Evolutionary conservation across 2,329 filamentous ascomycete species (phyloP).

Genomic region (Neofusicoccum ribis): DNA sequence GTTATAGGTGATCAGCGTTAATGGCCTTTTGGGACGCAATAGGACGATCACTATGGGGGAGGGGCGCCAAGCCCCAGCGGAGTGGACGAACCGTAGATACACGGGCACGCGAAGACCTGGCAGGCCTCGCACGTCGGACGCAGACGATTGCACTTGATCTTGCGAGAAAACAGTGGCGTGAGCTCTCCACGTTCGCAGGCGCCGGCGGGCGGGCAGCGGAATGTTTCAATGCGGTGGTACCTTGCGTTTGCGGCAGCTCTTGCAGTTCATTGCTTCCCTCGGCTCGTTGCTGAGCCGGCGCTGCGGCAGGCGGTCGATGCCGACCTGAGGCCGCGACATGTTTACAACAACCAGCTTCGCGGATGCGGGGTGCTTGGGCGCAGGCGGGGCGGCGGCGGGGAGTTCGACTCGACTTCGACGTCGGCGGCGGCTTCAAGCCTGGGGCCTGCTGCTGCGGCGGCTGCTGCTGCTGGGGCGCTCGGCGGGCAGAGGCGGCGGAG

Average conservation of each 20-base stretch:
- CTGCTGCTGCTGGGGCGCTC: conserved; percentile 7
- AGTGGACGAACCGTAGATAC: conserved; percentile 71
- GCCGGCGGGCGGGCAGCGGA: conserved; percentile 18
- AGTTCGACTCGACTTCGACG: not conserved
- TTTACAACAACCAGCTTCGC: not conserved
- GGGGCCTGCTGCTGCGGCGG: not conserved
- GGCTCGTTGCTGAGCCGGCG: conserved; percentile 73
- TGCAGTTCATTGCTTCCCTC: conserved; percentile 92
- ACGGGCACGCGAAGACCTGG: conserved; percentile 84
- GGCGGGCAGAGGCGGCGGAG: not conserved
- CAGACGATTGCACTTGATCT: conserved; percentile 92
- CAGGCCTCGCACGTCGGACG: conserved; percentile 85
- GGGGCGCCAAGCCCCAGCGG: conserved; percentile 12
- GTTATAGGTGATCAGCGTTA: conserved; percentile 18
- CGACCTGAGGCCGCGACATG: conserved; percentile 69
- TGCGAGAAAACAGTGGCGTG: conserved; percentile 17
- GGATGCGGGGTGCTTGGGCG: not conserved
- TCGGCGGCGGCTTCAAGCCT: not conserved
- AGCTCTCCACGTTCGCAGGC: conserved; percentile 7
- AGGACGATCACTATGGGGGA: conserved; percentile 19
- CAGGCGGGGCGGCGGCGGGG: not conserved
- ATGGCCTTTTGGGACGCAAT: conserved; percentile 1
- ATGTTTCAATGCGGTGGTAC: conserved; percentile 47
- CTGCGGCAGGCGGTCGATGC: conserved; percentile 75
- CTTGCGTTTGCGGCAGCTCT: conserved; percentile 90